A percentile compares a stretch with the other conserved stretches of the same genome.
Evolutionary conservation across 345 rosid species (phyloP).

Genomic region (Eucalyptus pauciflora): DNA sequence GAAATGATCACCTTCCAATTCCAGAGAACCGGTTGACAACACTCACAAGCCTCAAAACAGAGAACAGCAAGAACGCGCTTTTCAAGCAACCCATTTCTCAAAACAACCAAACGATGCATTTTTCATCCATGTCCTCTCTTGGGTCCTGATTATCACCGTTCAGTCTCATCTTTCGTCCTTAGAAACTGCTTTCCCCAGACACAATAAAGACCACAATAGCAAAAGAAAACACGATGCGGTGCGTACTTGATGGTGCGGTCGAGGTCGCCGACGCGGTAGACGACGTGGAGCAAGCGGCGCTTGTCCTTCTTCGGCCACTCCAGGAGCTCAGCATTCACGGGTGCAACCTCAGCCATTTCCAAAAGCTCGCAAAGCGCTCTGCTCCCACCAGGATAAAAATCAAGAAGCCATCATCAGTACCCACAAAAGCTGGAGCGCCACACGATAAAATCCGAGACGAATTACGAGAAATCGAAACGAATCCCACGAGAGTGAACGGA

Average conservation of each 20-base stretch:
- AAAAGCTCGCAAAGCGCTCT: not conserved
- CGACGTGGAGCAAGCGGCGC: constrained; percentile 82
- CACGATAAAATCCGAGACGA: not conserved
- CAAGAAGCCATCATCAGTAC: not conserved
- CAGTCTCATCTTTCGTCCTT: not conserved
- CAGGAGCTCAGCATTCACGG: constrained; percentile 38
- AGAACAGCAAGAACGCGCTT: no score
- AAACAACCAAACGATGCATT: not conserved
- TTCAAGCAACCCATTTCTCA: not conserved
- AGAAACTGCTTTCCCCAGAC: not conserved
- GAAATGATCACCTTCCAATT: not conserved
- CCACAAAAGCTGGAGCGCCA: not conserved
- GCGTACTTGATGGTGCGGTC: constrained; percentile 77
- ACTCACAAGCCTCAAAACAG: not conserved
- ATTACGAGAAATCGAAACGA: not conserved
- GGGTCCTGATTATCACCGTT: not conserved
- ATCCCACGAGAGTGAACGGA: not conserved
- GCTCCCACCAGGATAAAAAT: not conserved
- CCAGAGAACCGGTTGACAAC: not conserved
- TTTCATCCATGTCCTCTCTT: not conserved
- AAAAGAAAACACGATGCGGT: not conserved
- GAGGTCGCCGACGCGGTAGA: constrained; percentile 87
- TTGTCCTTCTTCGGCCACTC: constrained; percentile 92
- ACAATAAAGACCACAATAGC: not conserved
- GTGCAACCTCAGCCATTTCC: constrained; percentile 48